Conservation (phyloP, 192 early-diverging fungal genomes). For the Coemansia sp. region DNA sequence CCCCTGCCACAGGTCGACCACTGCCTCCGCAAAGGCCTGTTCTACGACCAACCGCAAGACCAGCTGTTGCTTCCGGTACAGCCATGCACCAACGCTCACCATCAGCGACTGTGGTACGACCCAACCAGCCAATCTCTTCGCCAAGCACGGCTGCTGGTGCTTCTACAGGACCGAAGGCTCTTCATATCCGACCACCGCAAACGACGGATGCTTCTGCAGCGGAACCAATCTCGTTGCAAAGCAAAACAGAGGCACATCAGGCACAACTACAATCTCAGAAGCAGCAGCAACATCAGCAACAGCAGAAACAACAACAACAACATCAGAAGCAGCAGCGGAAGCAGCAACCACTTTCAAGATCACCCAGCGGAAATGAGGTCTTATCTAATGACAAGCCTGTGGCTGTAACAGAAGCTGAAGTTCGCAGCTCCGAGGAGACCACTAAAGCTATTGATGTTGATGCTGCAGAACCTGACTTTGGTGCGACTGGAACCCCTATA, state of each 20-base stretch:
- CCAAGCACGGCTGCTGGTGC: background rate
- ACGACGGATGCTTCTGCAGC: background rate
- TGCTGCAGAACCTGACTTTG: background rate
- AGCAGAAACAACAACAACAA: background rate
- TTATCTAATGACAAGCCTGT: background rate
- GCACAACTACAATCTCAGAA: background rate
- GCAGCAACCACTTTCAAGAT: background rate
- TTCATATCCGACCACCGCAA: background rate
- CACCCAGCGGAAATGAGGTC: background rate
- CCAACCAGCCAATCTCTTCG: background rate
- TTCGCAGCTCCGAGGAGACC: background rate
- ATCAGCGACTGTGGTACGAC: conserved; percentile 7
- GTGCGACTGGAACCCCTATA: background rate
- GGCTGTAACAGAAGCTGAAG: background rate
- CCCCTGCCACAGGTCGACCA: conserved; percentile 16
- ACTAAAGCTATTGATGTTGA: background rate
- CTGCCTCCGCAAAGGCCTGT: conserved; percentile 6
- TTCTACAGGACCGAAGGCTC: background rate
- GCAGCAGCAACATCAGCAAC: conserved; percentile 1
- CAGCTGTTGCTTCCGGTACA: background rate
- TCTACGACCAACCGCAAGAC: conserved; percentile 4
- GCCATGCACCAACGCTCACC: background rate
- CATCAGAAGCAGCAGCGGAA: background rate
- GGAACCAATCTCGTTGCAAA: background rate
- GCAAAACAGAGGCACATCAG: background rate